Evolutionary conservation across 139 green algal genomes (phyloP), one percentile per base, ranked within the genome.

Genomic region (Micromonas commoda): DNA sequence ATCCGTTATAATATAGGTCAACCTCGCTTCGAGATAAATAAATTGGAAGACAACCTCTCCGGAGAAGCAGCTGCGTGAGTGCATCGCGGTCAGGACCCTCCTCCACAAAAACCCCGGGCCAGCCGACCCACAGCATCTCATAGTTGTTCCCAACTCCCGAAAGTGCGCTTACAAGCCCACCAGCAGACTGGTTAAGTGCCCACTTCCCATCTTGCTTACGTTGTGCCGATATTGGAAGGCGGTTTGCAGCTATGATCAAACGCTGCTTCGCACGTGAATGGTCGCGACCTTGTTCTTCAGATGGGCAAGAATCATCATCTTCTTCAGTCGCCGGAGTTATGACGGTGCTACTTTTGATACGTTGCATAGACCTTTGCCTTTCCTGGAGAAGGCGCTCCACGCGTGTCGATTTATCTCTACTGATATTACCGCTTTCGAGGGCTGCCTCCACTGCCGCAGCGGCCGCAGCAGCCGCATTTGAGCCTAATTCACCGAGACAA

Each of bases 231-330:
- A 98, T 91, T 0, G 95, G 95, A 53, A 99, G 89, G 1, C 95
- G 84, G 77, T 99, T 99, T 60, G 95, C 95, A 16, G 99, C 92
- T 1, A 99, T 91, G 2, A 98, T 88, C 6, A 99, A 31, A 32
- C 3, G 63, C 24, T 34, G 28, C 16, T 3, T 24, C 63, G 31
- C 24, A 1, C 3, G 28, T 70, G 31, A 23, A 21, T 2, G 28
- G 20, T 33, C 2, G 9, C 63, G 3, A 23, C 21, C 24, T 1
- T 26, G 2, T 26, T 34, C 24, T 37, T 33, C 5, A 70, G 16
- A 24, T 32, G 34, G 2, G 20, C 28, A 23, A 23, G 63, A 37
- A 37, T 70, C 63, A 23, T 34, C 3, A 32, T 21, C 35, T n/a
- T 63, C 19, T 32, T 31, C 5, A 21, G 20, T 26, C 28, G 1